These are phyloP conservation scores for Trametes cinnabarina DNA, from an alignment of 768 basidiomycete genomes.

Conservation along the genomic window DNA sequence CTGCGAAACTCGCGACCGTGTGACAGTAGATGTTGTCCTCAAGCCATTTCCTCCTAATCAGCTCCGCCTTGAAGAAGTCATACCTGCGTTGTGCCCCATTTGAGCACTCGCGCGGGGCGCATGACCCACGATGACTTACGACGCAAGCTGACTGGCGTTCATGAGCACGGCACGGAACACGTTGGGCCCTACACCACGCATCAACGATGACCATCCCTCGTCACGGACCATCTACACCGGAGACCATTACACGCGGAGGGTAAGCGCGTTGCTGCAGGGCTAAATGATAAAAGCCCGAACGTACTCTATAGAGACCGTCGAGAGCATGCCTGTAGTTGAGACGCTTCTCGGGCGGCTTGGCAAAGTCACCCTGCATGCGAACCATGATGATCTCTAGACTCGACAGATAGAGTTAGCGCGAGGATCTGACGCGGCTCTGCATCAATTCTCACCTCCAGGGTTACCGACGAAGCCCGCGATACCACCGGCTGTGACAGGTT, in stretches of 20 bases:
- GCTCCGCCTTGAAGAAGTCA: slow-evolving; percentile 87
- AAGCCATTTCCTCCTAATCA: slow-evolving; percentile 69
- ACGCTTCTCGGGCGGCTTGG: slow-evolving; percentile 82
- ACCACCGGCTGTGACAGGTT: slow-evolving; percentile 57
- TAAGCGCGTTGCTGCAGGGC: not conserved
- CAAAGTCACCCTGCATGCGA: slow-evolving; percentile 87
- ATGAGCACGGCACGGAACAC: slow-evolving; percentile 83
- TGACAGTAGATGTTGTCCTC: slow-evolving; percentile 82
- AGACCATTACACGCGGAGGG: not conserved
- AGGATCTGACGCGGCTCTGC: not conserved
- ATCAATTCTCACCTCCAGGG: slow-evolving; percentile 60
- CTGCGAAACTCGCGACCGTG: slow-evolving; percentile 84
- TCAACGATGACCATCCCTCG: slow-evolving; percentile 75
- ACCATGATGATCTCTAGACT: slow-evolving; percentile 38
- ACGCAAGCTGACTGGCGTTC: slow-evolving; percentile 91
- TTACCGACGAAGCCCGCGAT: slow-evolving; percentile 89
- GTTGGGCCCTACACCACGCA: slow-evolving; percentile 79
- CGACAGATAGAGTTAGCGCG: not conserved
- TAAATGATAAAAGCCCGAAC: not conserved
- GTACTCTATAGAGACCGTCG: slow-evolving; percentile 79
- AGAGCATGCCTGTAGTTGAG: slow-evolving; percentile 90
- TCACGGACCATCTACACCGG: slow-evolving; percentile 74
- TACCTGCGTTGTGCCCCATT: slow-evolving; percentile 47
- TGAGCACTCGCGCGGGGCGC: not conserved
- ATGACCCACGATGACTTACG: slow-evolving; percentile 46